These are phyloP conservation scores for Singerocomus rubriflavus DNA, from an alignment of 1,284 basidiomycete genomes.

Conservation along the genomic window DNA sequence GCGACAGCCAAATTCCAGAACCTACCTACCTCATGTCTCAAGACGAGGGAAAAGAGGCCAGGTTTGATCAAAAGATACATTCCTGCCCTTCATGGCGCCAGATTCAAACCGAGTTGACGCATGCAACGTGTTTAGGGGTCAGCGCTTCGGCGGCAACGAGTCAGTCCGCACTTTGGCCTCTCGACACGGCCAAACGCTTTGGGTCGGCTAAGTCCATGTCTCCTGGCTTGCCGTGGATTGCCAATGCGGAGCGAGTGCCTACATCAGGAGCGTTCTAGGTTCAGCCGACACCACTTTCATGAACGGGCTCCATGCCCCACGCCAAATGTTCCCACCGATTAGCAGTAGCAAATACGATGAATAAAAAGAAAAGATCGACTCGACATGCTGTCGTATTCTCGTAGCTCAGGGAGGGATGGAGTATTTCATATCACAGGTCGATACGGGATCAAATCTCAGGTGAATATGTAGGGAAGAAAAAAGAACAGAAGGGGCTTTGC, in stretches of 20 bases:
- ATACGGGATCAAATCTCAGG: conserved; percentile 16
- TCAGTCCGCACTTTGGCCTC: not conserved
- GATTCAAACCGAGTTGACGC: not conserved
- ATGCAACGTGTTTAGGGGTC: not conserved
- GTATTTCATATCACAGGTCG: conserved; percentile 1
- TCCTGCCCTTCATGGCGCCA: conserved; percentile 3
- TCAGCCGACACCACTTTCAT: conserved; percentile 1
- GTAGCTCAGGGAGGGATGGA: conserved; percentile 5
- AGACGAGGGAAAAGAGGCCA: not conserved
- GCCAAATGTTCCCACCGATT: conserved; percentile 1
- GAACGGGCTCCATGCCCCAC: not conserved
- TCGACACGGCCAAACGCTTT: not conserved
- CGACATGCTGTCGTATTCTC: conserved; percentile 12
- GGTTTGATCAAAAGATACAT: not conserved
- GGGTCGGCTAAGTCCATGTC: too few relatives aligned
- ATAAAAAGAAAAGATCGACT: not conserved
- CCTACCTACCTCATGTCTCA: conserved; percentile 7
- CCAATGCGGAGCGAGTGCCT: not conserved
- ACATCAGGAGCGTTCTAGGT: not conserved
- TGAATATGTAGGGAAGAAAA: conserved; percentile 6
- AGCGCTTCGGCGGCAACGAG: not conserved
- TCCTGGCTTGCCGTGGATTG: not conserved
- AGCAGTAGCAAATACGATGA: too few relatives aligned
- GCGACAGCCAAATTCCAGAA: not conserved
- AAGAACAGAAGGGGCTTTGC: conserved; percentile 9